A percentile compares a stretch with the other conserved stretches of the same genome.
Evolutionary conservation across 2,329 filamentous ascomycete species (phyloP).

Genomic region (Curvularia sp.): DNA sequence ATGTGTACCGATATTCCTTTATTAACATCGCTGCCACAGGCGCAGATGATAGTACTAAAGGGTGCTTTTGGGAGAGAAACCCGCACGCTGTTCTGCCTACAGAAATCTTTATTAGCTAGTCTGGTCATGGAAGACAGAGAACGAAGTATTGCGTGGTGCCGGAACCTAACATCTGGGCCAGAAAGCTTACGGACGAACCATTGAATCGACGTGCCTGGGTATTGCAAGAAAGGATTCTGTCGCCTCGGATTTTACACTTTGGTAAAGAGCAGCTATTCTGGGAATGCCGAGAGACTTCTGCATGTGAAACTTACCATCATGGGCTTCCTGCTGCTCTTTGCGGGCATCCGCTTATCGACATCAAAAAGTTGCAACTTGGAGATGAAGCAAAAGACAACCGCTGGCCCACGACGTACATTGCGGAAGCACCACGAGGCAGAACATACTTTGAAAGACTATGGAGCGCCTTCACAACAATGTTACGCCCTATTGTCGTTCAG

Average conservation of each 20-base stretch:
- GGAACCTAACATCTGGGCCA: not conserved
- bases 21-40: conserved; percentile 12
- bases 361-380: conserved; percentile 10
- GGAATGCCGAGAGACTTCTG: conserved; percentile 24
- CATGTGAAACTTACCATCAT: conserved; percentile 17
- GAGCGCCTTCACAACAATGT: not conserved
- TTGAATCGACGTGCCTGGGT: conserved; percentile 14
- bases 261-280: conserved; percentile 26
- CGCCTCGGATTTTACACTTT: conserved; percentile 30
- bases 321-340: conserved; percentile 2
- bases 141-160: not conserved
- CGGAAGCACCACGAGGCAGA: not conserved
- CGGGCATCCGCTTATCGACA: conserved; percentile 3
- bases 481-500: not conserved
- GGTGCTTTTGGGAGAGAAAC: conserved; percentile 9
- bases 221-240: conserved; percentile 26
- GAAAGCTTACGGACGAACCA: conserved; percentile 5
- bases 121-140: not conserved
- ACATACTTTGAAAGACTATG: not conserved
- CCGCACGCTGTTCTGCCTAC: conserved; percentile 1
- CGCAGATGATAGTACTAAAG: not conserved
- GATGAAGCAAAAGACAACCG: conserved; percentile 4
- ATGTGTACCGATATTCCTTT: conserved; percentile 4
- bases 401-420: conserved; percentile 7
- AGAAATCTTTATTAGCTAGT: not conserved